Evolutionary conservation across 257 asterid species (phyloP), one percentile per base, ranked within the genome.

Genomic region (Ophiorrhiza pumila): DNA sequence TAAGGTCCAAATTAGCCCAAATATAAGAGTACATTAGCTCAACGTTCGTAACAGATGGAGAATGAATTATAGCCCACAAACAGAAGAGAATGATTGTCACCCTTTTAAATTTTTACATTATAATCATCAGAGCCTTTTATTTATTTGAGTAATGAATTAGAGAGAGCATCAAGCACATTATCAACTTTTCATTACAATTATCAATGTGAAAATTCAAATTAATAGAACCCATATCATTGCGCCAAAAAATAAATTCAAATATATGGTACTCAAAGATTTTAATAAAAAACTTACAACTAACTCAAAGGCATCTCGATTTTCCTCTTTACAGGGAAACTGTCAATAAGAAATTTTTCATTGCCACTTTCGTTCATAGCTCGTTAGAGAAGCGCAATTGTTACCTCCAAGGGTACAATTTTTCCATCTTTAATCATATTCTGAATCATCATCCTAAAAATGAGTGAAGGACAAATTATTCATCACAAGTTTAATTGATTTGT

Each of bases 311-410:
- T 90, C 91, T 74, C 96, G 96, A 63, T 93, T 93, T 84, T 93
- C 97, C 87, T 93, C 97, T 72, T 90, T 91, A 60, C 98, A 65
- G 97, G 98, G 79, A 93, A 90, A 14, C 98, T 97, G 77, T 93
- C 98, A 76, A 93, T 91, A n/a, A 90, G 97, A 83, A 90, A 93
- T 73, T 93, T 93, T 80, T 90, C 95, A 43, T 93, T 90, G 61
- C 71, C 89, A 61, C 59, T 84, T 85, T 89, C 96, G 72, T 71
- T 69, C 72, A 93, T 93, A 69, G 97, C 97, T 79, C 80, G 85
- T 77, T 86, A 83, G 62, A 89, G 91, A 71, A 93, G 97, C 85
- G 80, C 85, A 77, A 93, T 86, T 47, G 98, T 93, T 61, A 90
- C 93, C 83, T 89, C 95, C 1, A 95, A 93, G 46, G 98, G 97